phyloP scores from a whole-genome alignment of 352 stramenopile genomes.

The Phytophthora crassamura region DNA sequence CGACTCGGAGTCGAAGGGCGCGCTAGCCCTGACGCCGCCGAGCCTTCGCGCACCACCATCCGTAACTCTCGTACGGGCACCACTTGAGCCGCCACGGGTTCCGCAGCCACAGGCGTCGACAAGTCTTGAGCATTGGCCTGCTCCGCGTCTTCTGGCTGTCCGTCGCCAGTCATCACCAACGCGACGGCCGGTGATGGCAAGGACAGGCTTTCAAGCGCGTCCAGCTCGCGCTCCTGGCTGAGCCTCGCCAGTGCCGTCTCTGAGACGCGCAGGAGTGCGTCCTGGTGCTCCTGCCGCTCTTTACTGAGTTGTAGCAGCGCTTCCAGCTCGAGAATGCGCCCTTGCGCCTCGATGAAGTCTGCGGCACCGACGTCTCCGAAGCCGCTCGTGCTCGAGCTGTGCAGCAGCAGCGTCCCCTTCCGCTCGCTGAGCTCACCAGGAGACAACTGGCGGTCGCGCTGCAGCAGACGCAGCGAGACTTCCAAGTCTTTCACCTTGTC shows the following conservation, averaged over 20 bases:
- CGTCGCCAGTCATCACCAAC: slow-evolving; percentile 18
- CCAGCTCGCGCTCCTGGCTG: slow-evolving; percentile 53
- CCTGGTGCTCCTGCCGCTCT: slow-evolving; percentile 63
- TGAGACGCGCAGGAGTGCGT: slow-evolving; percentile 60
- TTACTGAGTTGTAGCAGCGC: slow-evolving; percentile 59
- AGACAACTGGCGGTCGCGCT: slow-evolving; percentile 67
- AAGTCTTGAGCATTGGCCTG: not conserved
- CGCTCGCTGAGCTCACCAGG: slow-evolving; percentile 66
- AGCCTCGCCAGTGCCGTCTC: slow-evolving; percentile 63
- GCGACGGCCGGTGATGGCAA: slow-evolving; percentile 28
- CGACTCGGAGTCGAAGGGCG: slow-evolving; percentile 26
- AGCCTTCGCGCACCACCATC: slow-evolving; percentile 16
- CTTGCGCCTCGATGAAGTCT: slow-evolving; percentile 67
- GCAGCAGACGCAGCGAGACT: slow-evolving; percentile 65
- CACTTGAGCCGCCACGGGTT: slow-evolving; percentile 1
- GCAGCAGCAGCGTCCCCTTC: slow-evolving; percentile 60
- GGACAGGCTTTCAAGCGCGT: slow-evolving; percentile 44
- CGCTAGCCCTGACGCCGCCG: not conserved
- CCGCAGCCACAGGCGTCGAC: not conserved
- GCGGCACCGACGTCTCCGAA: slow-evolving; percentile 50
- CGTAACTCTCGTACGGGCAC: not conserved
- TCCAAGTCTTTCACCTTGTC: slow-evolving; percentile 81
- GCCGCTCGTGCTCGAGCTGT: slow-evolving; percentile 19
- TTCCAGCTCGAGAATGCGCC: slow-evolving; percentile 65
- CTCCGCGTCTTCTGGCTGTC: slow-evolving; percentile 7